These are phyloP conservation scores for Saccharomyces hybrid DNA, from an alignment of 1,139 yeast species.

Conservation along the genomic window DNA sequence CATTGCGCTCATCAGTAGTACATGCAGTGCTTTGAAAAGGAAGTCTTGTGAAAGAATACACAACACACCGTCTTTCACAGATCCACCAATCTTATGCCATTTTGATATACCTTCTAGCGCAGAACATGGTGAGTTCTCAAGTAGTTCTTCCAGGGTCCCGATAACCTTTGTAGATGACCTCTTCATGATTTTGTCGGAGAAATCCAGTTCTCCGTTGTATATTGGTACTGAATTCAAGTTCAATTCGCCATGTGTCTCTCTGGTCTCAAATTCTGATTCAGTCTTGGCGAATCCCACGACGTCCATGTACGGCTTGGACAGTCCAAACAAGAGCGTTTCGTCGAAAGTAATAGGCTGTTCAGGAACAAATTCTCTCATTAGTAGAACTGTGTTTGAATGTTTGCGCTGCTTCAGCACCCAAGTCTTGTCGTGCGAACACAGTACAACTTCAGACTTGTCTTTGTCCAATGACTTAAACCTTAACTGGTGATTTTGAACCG, in stretches of 20 bases:
- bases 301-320: slow-evolving; percentile 19
- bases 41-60: slow-evolving; percentile 35
- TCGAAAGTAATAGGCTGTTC: slow-evolving; percentile 9
- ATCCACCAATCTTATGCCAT: slow-evolving; percentile 56
- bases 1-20: slow-evolving; percentile 45
- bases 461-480: slow-evolving; percentile 42
- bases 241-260: slow-evolving; percentile 38
- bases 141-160: slow-evolving; percentile 36
- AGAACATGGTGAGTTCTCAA: slow-evolving; percentile 50
- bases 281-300: slow-evolving; percentile 40
- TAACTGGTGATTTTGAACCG: slow-evolving; percentile 29
- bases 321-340: slow-evolving; percentile 22
- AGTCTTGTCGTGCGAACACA: slow-evolving; percentile 55
- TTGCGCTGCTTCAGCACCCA: slow-evolving; percentile 70
- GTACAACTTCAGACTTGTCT: slow-evolving; percentile 41
- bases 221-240: slow-evolving; percentile 42
- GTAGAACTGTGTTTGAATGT: slow-evolving; percentile 73
- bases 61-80: slow-evolving; percentile 40
- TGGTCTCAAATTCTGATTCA: slow-evolving; percentile 47
- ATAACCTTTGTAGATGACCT: neutral
- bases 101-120: slow-evolving; percentile 41
- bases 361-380: slow-evolving; percentile 35
- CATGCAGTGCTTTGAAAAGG: slow-evolving; percentile 35
- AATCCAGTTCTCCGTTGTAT: slow-evolving; percentile 37
- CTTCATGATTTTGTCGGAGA: slow-evolving; percentile 6